Evolutionary conservation across 2,329 filamentous ascomycete genomes (phyloP), one percentile per base, ranked within the genome.

Genomic region (Aspergillus awamori): DNA sequence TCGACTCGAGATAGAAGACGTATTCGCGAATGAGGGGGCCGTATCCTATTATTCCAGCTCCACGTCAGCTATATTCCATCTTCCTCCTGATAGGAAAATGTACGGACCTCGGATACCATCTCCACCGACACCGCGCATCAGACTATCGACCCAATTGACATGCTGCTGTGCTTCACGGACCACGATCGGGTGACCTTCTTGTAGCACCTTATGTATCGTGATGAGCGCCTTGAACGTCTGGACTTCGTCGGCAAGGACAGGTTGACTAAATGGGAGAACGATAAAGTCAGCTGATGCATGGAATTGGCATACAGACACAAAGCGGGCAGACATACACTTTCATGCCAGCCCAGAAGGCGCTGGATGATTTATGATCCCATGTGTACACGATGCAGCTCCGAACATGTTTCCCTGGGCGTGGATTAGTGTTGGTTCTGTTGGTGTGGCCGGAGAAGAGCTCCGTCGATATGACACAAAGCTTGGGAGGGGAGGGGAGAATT

Each of bases 141-240:
- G 82, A 77, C 92, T 94, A 78, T 98, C 94, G 59, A 99, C 87
- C 94, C 95, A 99, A 72, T 86, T 86, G 62, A 90, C 86, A 81
- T 98, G 92, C 61, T 88, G 85, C 82, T 97, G 91, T 28, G 93
- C 95, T 77, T 99, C 95, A 72, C 89, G 89, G 36, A 99, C 80
- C 2, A 91, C 91, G 59, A 91, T 84, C 0, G 95, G 93, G 73
- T 99, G 95, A 15, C 95, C 95, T 78, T 99, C 95, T 75, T 99
- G 95, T 17, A 99, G 84, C 57, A 99, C 94, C 77, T 98, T 97
- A 82, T 99, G 95, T 67, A 98, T 87, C 22, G 93, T 98, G 73
- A 98, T 97, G 63, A 99, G 86, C 52, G 95, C 93, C 78, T 99
- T 99, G 85, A 98, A 99, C 4, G 95, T 98, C 82, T 99, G 95